A percentile compares a stretch with the other conserved stretches of the same genome.
These are phyloP conservation scores for Geotrichum reessii DNA, from an alignment of 1,139 yeast species.

Conservation along the genomic window DNA sequence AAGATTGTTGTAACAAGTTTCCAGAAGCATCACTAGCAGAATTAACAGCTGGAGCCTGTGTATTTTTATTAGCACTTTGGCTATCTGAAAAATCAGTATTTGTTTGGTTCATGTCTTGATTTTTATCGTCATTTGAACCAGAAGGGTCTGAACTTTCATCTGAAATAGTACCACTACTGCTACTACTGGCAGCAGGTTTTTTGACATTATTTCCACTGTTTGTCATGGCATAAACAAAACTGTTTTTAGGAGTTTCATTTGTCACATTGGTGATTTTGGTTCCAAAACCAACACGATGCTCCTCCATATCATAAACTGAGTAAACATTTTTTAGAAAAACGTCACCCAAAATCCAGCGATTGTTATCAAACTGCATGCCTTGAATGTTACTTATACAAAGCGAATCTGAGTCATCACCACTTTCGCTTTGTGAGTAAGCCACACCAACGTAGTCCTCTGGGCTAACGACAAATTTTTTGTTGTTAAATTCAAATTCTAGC, in stretches of 20 bases:
- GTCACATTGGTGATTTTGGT: slow-evolving; percentile 24
- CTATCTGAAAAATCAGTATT: not conserved
- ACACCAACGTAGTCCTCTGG: slow-evolving; percentile 11
- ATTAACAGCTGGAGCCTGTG: not conserved
- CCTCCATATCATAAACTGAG: slow-evolving; percentile 53
- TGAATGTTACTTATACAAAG: slow-evolving; percentile 64
- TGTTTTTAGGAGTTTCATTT: slow-evolving; percentile 24
- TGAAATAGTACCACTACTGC: not conserved
- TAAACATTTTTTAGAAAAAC: slow-evolving; percentile 53
- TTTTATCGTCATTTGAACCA: not conserved
- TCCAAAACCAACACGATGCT: slow-evolving; percentile 50
- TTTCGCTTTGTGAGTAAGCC: not conserved
- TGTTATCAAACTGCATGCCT: slow-evolving; percentile 39
- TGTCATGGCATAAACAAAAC: slow-evolving; percentile 17
- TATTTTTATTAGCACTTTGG: not conserved
- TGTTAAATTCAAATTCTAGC: slow-evolving; percentile 41
- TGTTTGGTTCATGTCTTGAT: not conserved
- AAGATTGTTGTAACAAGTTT: not conserved
- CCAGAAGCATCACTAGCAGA: not conserved
- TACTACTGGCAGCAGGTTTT: not conserved
- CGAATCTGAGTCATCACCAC: slow-evolving; percentile 34
- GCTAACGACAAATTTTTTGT: slow-evolving; percentile 42
- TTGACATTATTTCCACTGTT: not conserved
- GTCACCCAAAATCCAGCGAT: slow-evolving; percentile 51
- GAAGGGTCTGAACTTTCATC: not conserved